These are phyloP conservation scores for Fusarium anguioides DNA, from an alignment of 2,329 filamentous ascomycete genomes.

Conservation along the genomic window DNA sequence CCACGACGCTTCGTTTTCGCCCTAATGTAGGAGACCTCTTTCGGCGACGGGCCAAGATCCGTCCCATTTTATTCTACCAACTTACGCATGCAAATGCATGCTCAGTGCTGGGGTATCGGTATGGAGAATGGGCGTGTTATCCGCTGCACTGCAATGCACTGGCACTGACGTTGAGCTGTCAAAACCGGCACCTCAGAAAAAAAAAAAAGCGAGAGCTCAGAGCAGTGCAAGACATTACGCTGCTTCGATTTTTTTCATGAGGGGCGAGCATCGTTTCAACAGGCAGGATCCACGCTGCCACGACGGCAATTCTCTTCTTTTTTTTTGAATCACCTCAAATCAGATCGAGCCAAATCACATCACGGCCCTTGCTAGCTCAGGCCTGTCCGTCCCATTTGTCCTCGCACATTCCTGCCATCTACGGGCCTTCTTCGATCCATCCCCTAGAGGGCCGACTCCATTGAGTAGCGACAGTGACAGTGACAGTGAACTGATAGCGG, in stretches of 20 bases:
- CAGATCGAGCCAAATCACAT: conserved; percentile 20
- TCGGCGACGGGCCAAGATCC: conserved; percentile 44
- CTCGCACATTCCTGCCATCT: conserved; percentile 14
- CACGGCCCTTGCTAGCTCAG: conserved; percentile 31
- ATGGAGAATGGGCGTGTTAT: conserved; percentile 15
- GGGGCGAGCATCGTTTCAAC: conserved; percentile 37
- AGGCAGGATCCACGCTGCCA: conserved; percentile 37
- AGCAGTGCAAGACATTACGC: conserved; percentile 4
- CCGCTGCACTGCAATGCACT: conserved; percentile 11
- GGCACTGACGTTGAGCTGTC: conserved; percentile 26
- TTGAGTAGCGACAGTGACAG: conserved; percentile 12
- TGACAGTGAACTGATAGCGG: background rate
- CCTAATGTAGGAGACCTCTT: conserved; percentile 52
- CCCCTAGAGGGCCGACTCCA: conserved; percentile 12
- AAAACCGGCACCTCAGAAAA: conserved; percentile 10
- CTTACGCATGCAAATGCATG: conserved; percentile 30
- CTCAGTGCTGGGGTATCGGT: conserved; percentile 8
- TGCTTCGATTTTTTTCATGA: conserved; percentile 19
- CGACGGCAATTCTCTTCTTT: conserved; percentile 26
- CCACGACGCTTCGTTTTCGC: conserved; percentile 38
- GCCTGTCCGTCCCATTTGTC: conserved; percentile 16
- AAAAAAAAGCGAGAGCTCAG: background rate
- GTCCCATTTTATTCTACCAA: conserved; percentile 43
- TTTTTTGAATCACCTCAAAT: conserved; percentile 24
- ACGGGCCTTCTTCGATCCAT: conserved; percentile 21